Conservation (phyloP, 176 grass and related monocot species). For the Cocos nucifera region DNA sequence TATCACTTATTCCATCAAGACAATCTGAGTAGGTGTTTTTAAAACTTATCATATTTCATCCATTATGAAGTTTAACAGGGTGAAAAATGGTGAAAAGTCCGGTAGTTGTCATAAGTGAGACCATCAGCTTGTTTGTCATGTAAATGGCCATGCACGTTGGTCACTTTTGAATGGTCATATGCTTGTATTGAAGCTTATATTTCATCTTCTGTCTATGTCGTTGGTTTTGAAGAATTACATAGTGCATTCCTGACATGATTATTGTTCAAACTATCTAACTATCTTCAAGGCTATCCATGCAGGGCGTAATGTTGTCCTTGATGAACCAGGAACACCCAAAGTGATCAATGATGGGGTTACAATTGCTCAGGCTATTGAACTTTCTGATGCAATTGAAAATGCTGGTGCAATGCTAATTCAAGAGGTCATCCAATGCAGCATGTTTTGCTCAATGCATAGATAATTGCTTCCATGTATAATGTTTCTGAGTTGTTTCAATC, state of each 20-base stretch:
- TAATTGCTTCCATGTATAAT: neutral
- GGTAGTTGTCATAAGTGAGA: too few relatives aligned
- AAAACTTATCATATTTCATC: too few relatives aligned
- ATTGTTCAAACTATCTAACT: constrained; percentile 8
- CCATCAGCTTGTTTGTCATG: too few relatives aligned
- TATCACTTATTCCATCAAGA: too few relatives aligned
- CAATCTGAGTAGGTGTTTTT: too few relatives aligned
- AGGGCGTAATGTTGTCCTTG: constrained; percentile 96
- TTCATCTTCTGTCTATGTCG: too few relatives aligned
- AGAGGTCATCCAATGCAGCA: constrained; percentile 37
- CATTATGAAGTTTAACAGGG: too few relatives aligned
- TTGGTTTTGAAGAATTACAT: too few relatives aligned
- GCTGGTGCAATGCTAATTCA: constrained; percentile 68
- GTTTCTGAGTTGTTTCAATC: neutral
- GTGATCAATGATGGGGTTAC: constrained; percentile 86
- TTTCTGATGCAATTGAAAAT: constrained; percentile 72
- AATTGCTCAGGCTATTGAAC: constrained; percentile 75
- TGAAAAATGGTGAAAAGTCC: too few relatives aligned
- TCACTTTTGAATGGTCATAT: too few relatives aligned
- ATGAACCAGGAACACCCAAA: constrained; percentile 72
- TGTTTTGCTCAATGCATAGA: neutral
- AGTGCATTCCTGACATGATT: constrained; percentile 10
- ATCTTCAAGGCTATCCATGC: constrained; percentile 1
- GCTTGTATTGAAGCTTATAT: too few relatives aligned
- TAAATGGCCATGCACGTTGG: too few relatives aligned